These are phyloP conservation scores for Globisporangium mamillatum DNA, from an alignment of 352 stramenopile genomes.

Conservation along the genomic window DNA sequence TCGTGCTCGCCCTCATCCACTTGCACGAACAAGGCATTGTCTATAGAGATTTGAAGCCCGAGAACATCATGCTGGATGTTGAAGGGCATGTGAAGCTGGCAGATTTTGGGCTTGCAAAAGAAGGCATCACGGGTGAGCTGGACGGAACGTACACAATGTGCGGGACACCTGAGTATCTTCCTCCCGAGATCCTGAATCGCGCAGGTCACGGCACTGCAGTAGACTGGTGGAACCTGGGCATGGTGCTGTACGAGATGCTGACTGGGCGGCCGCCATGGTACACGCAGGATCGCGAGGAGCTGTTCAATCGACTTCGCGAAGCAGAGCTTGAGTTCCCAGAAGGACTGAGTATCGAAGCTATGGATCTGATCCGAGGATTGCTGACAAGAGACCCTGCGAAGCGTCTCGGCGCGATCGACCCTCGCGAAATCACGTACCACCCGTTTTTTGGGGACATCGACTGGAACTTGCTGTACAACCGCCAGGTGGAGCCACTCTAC, in stretches of 20 bases:
- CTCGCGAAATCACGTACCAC: slow-evolving; percentile 78
- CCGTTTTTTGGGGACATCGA: slow-evolving; percentile 81
- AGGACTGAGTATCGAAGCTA: slow-evolving; percentile 57
- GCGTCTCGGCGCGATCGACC: slow-evolving; percentile 86
- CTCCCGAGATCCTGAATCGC: slow-evolving; percentile 81
- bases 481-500: slow-evolving; percentile 75
- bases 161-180: slow-evolving; percentile 84
- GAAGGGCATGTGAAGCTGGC: slow-evolving; percentile 80
- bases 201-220: slow-evolving; percentile 71
- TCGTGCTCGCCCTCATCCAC: slow-evolving; percentile 82
- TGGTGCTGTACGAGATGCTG: slow-evolving; percentile 85
- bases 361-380: slow-evolving; percentile 83
- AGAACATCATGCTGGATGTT: slow-evolving; percentile 88
- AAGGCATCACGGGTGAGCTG: slow-evolving; percentile 69
- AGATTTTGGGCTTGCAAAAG: slow-evolving; percentile 80
- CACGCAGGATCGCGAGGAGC: slow-evolving; percentile 71
- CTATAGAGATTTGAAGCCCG: slow-evolving; percentile 81
- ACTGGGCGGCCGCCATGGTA: slow-evolving; percentile 77
- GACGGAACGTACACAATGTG: slow-evolving; percentile 84
- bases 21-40: slow-evolving; percentile 84
- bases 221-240: slow-evolving; percentile 86
- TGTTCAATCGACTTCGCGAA: slow-evolving; percentile 66
- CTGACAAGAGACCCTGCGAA: slow-evolving; percentile 91
- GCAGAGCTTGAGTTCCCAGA: slow-evolving; percentile 74
- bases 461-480: slow-evolving; percentile 78